Evolutionary conservation across 257 asterid species (phyloP), one percentile per base, ranked within the genome.

Genomic region (Coffea eugenioides): DNA sequence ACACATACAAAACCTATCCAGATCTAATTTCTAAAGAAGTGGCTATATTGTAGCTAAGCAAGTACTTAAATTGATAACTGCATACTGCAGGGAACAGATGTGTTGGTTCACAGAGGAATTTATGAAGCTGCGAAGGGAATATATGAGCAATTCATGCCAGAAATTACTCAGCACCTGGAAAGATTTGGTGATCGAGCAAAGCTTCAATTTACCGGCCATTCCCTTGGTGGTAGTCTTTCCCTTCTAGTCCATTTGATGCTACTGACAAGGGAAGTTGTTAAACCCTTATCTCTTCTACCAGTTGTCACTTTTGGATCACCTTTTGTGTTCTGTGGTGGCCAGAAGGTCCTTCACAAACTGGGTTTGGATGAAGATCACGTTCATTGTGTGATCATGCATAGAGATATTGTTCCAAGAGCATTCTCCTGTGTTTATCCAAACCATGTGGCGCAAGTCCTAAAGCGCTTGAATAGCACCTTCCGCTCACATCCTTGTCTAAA

Each of bases 101-200:
- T 88, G 81, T 84, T 93, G 59, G 97, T 93, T 74, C 98, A 95
- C 59, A 87, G 98, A 80, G 98, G 98, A 71, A 95, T 93, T 36
- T 94, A 94, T 75, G 97, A 94, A 87, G 98, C 98, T 54, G 97
- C 98, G 56, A 94, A 94, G 79, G 98, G 97, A 43, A 90, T 94
- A 80, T 93, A 91, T 27, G 89, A 93, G 52, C 97, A 91, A 36
- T 91, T 93, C 89, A 77, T 91, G 94, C 98, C 97, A 14, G 93
- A 90, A 77, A 91, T 95, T 73, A 80, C 75, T 45, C 87, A 85
- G 79, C 98, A 93, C 64, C 75, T 91, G 48, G 49, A 81, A 36
- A 87, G 86, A 88, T 90, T 82, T 67, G 97, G 97, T 0, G 81
- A 85, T 34, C 75, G 91, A 43, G 98, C 98, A 16, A 93, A 85